phyloP scores from a whole-genome alignment of 2,329 filamentous ascomycete genomes.

The Pseudogymnoascus sp. region DNA sequence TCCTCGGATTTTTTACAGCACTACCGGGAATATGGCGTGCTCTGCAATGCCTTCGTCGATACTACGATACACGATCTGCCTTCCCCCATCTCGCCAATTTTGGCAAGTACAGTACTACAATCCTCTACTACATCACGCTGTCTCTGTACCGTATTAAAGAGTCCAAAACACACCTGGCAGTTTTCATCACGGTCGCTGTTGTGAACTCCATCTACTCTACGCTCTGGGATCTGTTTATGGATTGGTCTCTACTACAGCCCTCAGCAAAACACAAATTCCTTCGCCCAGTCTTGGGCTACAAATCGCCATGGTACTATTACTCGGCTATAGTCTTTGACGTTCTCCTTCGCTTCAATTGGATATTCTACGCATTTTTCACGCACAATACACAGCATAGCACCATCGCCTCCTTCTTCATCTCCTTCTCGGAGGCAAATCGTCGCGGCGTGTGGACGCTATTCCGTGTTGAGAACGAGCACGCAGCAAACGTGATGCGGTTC shows the following conservation, averaged over 20 bases:
- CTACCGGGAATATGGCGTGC: conserved; percentile 86
- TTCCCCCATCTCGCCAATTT: conserved; percentile 92
- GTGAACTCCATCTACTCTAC: conserved; percentile 76
- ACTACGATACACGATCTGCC: conserved; percentile 72
- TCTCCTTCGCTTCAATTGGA: conserved; percentile 84
- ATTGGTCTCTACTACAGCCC: conserved; percentile 84
- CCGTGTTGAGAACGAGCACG: conserved; percentile 96
- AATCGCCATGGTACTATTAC: conserved; percentile 77
- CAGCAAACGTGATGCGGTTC: conserved; percentile 81
- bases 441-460: conserved; percentile 87
- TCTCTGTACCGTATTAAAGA: conserved; percentile 74
- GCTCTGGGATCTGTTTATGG: conserved; percentile 93
- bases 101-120: conserved; percentile 82
- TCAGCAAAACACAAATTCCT: conserved; percentile 60
- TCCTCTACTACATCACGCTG: conserved; percentile 67
- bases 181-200: conserved; percentile 74
- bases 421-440: conserved; percentile 70
- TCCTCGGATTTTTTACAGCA: conserved; percentile 76
- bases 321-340: conserved; percentile 74
- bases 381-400: conserved; percentile 75
- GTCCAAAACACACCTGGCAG: conserved; percentile 46
- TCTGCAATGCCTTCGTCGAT: conserved; percentile 84
- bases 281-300: conserved; percentile 72
- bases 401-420: conserved; percentile 69
- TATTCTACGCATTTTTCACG: conserved; percentile 56